Evolutionary conservation across 2,329 filamentous ascomycete genomes (phyloP), one percentile per base, ranked within the genome.

Genomic region (Diaporthe sp.): DNA sequence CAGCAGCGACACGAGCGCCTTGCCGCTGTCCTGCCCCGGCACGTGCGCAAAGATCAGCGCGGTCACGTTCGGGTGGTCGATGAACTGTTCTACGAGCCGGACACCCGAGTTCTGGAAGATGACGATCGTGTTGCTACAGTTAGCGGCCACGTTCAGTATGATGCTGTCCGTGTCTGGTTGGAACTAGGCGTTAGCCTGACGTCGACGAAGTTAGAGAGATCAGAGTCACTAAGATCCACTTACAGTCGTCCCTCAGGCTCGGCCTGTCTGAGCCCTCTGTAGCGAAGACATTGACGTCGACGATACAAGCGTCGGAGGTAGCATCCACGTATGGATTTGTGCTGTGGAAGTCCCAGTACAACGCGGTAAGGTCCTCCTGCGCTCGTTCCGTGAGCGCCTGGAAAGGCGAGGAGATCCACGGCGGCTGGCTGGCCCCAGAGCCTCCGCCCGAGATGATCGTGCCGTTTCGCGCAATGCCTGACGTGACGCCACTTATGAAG

Each of bases 251-350:
- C 45, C 87, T 87, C 64, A 95, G 85, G 8, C 86, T 87, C 1
- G 89, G 85, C 71, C 90, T 86, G 76, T 94, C 88, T 77, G 88
- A 92, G 2, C 92, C 92, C 82, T 97, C 95, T 0, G 92, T 91
- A 0, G 92, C 90, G 82, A 92, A 94, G 4, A 86, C 88, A 79
- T 93, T 93, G 77, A 89, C 88, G 77, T 93, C 89, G 0, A 92
- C 89, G 3, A 93, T 83, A 76, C 94, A 97, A 7, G 94, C 87
- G 79, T 96, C 89, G 1, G 88, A 86, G 1, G 73, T 80, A 3
- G 83, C 78, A 58, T 87, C 83, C 3, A 91, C 86, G 10, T 82
- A 78, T 0, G 90, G 89, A 3, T 85, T 81, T 0, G 81, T 79
- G 2, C 82, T 85, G 17, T 81, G 80, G 75, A 90, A 88, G 78